Percentiles rank a stretch among this genome's conserved stretches.
Conservation (phyloP, 352 stramenopile genomes). For the Globisporangium nodosum region DNA sequence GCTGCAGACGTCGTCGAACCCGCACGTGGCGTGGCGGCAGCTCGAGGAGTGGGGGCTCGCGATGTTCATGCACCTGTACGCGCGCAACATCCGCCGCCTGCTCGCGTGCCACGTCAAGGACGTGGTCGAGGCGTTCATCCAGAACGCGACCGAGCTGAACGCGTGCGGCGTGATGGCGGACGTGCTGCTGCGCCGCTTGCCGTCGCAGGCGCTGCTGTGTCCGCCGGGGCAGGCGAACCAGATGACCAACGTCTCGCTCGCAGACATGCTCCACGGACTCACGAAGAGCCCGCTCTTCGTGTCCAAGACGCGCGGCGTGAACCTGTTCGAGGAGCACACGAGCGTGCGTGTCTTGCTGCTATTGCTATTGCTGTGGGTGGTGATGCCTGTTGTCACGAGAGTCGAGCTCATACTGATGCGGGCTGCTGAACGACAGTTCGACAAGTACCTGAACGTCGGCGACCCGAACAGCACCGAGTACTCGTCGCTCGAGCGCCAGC, state of each 20-base stretch:
- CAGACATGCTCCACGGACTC: constrained; percentile 65
- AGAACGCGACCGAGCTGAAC: constrained; percentile 78
- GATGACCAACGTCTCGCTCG: constrained; percentile 80
- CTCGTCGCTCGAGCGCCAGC: constrained; percentile 70
- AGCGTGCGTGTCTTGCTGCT: constrained; percentile 31
- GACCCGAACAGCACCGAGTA: constrained; percentile 65
- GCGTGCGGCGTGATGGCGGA: constrained; percentile 76
- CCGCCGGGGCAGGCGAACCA: constrained; percentile 64
- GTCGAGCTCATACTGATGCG: background rate
- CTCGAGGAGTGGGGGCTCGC: constrained; percentile 69
- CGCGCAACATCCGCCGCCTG: constrained; percentile 72
- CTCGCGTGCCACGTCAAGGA: constrained; percentile 84
- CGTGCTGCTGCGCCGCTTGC: constrained; percentile 61
- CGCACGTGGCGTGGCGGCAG: constrained; percentile 70
- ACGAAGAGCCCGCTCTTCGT: constrained; percentile 66
- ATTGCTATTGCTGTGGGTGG: background rate
- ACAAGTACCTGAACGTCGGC: constrained; percentile 85
- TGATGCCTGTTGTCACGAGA: background rate
- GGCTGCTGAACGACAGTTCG: constrained; percentile 38
- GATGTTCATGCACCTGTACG: constrained; percentile 87
- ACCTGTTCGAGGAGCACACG: constrained; percentile 77
- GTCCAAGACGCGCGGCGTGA: constrained; percentile 67
- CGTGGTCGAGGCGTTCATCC: constrained; percentile 72
- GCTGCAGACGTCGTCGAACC: constrained; percentile 65
- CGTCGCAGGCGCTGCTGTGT: constrained; percentile 70